phyloP scores from a whole-genome alignment of 2,329 filamentous ascomycete genomes.

The Aspergillus piperis region DNA sequence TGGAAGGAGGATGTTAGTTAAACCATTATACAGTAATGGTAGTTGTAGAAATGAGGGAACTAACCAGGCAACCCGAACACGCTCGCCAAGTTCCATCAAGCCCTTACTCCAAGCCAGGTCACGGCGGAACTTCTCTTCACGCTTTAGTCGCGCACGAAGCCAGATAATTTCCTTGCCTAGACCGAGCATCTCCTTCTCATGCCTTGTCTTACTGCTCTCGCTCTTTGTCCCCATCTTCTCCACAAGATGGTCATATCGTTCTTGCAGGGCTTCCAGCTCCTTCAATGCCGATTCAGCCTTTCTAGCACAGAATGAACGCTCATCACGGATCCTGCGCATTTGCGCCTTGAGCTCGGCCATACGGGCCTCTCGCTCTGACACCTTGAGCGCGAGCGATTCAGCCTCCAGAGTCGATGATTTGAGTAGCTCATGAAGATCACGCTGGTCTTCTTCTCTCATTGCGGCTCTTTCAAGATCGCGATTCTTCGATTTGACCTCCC shows the following conservation, averaged over 20 bases:
- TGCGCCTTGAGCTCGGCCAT: slow-evolving; percentile 61
- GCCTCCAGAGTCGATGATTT: slow-evolving; percentile 52
- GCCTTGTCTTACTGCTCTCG: slow-evolving; percentile 46
- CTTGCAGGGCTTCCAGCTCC: slow-evolving; percentile 52
- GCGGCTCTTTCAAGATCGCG: slow-evolving; percentile 55
- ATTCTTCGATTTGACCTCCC: slow-evolving; percentile 56
- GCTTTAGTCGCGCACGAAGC: slow-evolving; percentile 76
- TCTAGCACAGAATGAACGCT: slow-evolving; percentile 44
- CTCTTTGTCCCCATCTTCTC: slow-evolving; percentile 46
- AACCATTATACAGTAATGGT: slow-evolving; percentile 14
- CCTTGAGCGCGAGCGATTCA: slow-evolving; percentile 70
- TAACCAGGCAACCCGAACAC: slow-evolving; percentile 70
- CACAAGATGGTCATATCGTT: slow-evolving; percentile 65
- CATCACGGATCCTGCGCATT: slow-evolving; percentile 61
- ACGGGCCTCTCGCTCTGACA: slow-evolving; percentile 67
- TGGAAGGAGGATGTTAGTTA: slow-evolving; percentile 27
- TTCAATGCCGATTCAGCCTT: slow-evolving; percentile 43
- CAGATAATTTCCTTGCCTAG: slow-evolving; percentile 88
- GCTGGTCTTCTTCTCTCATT: slow-evolving; percentile 45
- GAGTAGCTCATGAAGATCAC: slow-evolving; percentile 49
- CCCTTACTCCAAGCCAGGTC: slow-evolving; percentile 85
- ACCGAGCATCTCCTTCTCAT: slow-evolving; percentile 71
- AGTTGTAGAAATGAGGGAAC: slow-evolving; percentile 41
- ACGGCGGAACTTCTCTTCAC: slow-evolving; percentile 77
- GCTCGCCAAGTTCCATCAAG: slow-evolving; percentile 79